A percentile compares a stretch with the other conserved stretches of the same genome.
phyloP scores from a whole-genome alignment of 2,329 filamentous ascomycete species.

The Colletotrichum sp. region DNA sequence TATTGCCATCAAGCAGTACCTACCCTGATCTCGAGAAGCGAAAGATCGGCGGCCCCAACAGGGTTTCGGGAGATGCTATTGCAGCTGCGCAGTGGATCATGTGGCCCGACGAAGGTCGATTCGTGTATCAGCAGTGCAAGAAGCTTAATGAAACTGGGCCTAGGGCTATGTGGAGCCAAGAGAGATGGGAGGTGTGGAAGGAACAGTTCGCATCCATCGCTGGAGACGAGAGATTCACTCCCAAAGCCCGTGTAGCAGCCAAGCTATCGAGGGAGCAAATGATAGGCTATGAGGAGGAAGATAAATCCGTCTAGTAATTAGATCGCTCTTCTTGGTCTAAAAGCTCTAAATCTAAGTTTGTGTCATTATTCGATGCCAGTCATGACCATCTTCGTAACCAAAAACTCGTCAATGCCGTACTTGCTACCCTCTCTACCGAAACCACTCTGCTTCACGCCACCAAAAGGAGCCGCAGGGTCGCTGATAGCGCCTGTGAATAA shows the following conservation, averaged over 20 bases:
- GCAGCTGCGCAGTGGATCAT: background rate
- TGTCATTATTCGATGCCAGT: constrained; percentile 8
- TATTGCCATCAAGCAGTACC: background rate
- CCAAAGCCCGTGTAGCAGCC: background rate
- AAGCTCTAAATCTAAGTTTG: background rate
- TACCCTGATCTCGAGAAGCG: background rate
- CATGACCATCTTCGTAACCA: constrained; percentile 23
- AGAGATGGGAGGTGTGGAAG: background rate
- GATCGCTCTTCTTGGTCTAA: background rate
- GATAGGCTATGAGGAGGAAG: background rate
- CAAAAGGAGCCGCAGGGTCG: constrained; percentile 49
- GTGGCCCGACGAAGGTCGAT: background rate
- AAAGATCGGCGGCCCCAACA: background rate
- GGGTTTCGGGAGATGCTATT: background rate
- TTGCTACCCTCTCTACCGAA: constrained; percentile 52
- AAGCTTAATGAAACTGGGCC: background rate
- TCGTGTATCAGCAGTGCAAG: background rate
- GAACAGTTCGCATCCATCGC: background rate
- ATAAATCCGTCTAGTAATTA: background rate
- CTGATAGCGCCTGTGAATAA: constrained; percentile 25
- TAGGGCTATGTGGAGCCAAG: background rate
- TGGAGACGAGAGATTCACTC: background rate
- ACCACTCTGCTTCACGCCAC: constrained; percentile 53
- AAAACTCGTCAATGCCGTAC: constrained; percentile 27
- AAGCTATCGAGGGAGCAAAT: background rate